Conservation (phyloP, 1,139 yeast genomes). For the Kurtzmaniella quercitrusa region DNA sequence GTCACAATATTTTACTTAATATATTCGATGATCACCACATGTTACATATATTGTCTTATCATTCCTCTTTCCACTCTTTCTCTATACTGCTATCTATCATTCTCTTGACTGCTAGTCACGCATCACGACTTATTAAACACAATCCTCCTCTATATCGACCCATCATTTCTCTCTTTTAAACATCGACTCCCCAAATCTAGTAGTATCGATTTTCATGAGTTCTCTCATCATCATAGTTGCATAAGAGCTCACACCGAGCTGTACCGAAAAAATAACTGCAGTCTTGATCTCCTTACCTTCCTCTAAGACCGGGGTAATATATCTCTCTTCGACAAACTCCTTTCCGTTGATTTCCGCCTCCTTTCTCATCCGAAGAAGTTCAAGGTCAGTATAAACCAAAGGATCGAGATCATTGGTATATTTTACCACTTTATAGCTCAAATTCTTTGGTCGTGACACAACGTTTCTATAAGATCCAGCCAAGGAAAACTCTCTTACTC, state of each 20-base stretch:
- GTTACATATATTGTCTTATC: too few species aligned
- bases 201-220: conserved; percentile 77
- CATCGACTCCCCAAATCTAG: conserved; percentile 38
- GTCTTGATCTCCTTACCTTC: conserved; percentile 37
- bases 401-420: conserved; percentile 65
- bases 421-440: conserved; percentile 61
- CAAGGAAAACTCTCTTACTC: conserved; percentile 81
- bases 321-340: conserved; percentile 18
- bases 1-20: too few species aligned
- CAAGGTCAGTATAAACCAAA: conserved; percentile 78
- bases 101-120: too few species aligned
- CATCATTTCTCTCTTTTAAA: neutral
- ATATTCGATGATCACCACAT: too few species aligned
- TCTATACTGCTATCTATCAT: too few species aligned
- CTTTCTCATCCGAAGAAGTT: conserved; percentile 48
- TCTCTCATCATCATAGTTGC: conserved; percentile 98
- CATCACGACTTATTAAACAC: too few species aligned
- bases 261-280: conserved; percentile 75
- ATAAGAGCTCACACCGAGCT: conserved; percentile 81
- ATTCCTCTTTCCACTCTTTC: too few species aligned
- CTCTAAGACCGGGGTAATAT: conserved; percentile 29
- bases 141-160: too few species aligned
- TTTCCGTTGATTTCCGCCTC: conserved; percentile 22
- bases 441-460: conserved; percentile 60
- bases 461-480: conserved; percentile 85